phyloP scores from a whole-genome alignment of 2,329 filamentous ascomycete species.

The Stenocarpella maydis region DNA sequence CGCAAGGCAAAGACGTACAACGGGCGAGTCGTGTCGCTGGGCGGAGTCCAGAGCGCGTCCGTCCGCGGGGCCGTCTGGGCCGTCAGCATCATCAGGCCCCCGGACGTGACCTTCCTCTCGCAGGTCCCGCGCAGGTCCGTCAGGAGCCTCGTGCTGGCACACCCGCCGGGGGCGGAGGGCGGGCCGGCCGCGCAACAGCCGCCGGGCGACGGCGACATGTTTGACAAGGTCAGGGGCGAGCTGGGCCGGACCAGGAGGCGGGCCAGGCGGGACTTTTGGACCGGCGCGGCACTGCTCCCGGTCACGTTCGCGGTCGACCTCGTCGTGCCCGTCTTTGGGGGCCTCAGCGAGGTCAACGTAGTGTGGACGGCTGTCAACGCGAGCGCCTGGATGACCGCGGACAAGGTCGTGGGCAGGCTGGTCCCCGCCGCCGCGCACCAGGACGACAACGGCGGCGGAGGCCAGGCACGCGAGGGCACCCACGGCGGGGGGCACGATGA shows the following conservation, averaged over 20 bases:
- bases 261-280: slow-evolving; percentile 20
- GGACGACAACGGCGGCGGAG: too few species aligned
- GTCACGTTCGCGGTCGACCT: slow-evolving; percentile 15
- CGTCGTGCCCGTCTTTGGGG: slow-evolving; percentile 19
- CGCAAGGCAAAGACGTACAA: slow-evolving; percentile 22
- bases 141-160: not conserved
- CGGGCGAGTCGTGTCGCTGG: slow-evolving; percentile 9
- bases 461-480: not conserved
- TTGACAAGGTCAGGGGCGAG: slow-evolving; percentile 9
- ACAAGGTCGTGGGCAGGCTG: slow-evolving; percentile 5
- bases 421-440: too few species aligned
- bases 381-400: slow-evolving; percentile 24
- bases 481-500: not conserved
- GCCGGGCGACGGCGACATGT: not conserved
- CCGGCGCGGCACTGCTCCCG: not conserved
- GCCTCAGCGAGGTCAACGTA: slow-evolving; percentile 23
- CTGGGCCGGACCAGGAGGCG: slow-evolving; percentile 7
- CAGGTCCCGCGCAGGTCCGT: slow-evolving; percentile 22
- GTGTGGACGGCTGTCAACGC: slow-evolving; percentile 29
- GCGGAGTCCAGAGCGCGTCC: slow-evolving; percentile 16
- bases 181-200: not conserved
- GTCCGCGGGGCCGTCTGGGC: slow-evolving; percentile 21
- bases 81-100: slow-evolving; percentile 7
- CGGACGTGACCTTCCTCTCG: slow-evolving; percentile 26
- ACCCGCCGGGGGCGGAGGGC: slow-evolving; percentile 18